Conservation (phyloP, 345 rosid species). For the Passiflora organensis region DNA sequence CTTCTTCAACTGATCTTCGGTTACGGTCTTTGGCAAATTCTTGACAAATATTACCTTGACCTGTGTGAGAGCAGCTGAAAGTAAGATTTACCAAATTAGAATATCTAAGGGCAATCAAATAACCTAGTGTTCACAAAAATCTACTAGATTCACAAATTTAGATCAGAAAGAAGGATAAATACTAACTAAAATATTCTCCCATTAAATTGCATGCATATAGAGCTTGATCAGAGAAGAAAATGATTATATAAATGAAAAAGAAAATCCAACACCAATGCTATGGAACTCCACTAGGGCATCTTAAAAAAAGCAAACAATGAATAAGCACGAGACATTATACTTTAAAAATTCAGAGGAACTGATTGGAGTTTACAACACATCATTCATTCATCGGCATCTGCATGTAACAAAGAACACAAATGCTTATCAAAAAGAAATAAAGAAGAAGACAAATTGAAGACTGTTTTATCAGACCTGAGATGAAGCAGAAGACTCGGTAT, state of each 20-base stretch:
- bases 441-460: too few species aligned
- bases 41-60: constrained; percentile 88
- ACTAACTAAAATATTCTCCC: neutral
- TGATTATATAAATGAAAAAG: too few species aligned
- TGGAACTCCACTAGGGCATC: too few species aligned
- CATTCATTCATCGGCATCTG: too few species aligned
- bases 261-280: too few species aligned
- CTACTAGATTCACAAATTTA: neutral
- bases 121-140: neutral
- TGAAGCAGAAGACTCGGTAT: constrained; percentile 63
- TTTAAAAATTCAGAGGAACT: too few species aligned
- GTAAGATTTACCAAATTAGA: constrained; percentile 14
- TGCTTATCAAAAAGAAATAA: neutral
- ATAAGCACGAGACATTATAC: too few species aligned
- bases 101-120: constrained; percentile 8
- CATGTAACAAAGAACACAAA: too few species aligned
- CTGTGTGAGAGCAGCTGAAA: constrained; percentile 33
- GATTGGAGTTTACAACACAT: too few species aligned
- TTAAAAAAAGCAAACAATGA: too few species aligned
- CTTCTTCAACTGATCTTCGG: constrained; percentile 63
- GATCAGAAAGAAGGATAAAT: neutral
- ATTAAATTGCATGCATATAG: neutral
- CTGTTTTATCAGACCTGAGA: constrained; percentile 57
- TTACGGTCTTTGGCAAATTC: constrained; percentile 74
- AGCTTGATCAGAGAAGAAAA: neutral